phyloP scores from a whole-genome alignment of 306 rosid species.

The Castanea crenata region DNA sequence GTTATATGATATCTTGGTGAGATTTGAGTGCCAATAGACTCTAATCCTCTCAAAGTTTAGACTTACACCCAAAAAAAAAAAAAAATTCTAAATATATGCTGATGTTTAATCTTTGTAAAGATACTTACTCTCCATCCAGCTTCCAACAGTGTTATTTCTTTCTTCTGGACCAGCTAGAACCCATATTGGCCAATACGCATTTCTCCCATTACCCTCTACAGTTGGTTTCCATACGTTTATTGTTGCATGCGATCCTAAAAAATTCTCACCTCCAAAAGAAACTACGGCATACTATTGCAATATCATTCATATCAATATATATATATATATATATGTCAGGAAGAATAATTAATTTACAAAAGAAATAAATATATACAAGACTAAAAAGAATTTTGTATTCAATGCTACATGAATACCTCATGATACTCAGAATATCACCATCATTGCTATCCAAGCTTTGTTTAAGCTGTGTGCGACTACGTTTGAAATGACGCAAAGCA shows the following conservation, averaged over 20 bases:
- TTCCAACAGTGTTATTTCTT: conserved; percentile 3
- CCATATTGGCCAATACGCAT: conserved; percentile 27
- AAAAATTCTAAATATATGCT: too few species aligned
- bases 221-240: conserved; percentile 24
- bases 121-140: conserved; percentile 26
- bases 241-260: conserved; percentile 11
- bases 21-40: neutral
- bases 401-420: conserved; percentile 8
- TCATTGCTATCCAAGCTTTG: neutral
- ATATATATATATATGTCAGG: too few species aligned
- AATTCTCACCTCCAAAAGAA: neutral
- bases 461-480: neutral
- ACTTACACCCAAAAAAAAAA: too few species aligned
- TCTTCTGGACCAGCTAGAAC: neutral
- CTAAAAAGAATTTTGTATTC: too few species aligned
- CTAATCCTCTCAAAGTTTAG: too few species aligned
- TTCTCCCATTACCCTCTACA: neutral
- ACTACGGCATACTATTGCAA: conserved; percentile 14
- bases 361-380: too few species aligned
- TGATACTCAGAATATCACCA: neutral
- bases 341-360: too few species aligned
- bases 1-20: too few species aligned
- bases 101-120: neutral
- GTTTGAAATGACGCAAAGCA: neutral
- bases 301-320: too few species aligned